Evolutionary conservation across 2,329 filamentous ascomycete genomes (phyloP), one percentile per base, ranked within the genome.

Genomic region (Orbilia oligospora): DNA sequence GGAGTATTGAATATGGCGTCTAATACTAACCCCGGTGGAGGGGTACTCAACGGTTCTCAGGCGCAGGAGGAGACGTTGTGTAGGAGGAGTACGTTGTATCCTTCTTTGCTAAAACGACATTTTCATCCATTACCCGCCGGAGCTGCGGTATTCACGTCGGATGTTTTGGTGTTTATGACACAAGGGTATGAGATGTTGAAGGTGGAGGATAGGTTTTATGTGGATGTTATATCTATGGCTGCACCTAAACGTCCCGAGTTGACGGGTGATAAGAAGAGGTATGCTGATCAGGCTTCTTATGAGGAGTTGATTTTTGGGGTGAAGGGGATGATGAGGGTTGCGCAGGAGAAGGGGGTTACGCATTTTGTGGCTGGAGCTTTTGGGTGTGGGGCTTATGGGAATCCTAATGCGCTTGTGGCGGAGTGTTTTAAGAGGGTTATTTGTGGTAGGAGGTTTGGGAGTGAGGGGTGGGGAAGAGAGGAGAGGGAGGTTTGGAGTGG

Each of bases 1-100:
- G 88, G 86, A 3, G 85, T 91, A 24, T 85, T 91, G 2, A 91
- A 90, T 82, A 91, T 91, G 89, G 89, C 89, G 0, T 91, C 89
- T 0, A 88, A 89, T 0, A 85, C 90, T 0, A 86, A 86, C 0
- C 88, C 90, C 0, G 90, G 90, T 12, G 90, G 89, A 6, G 90
- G 90, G 0, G 87, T 91, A 33, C 83, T 91, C 0, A 86, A 86
- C 14, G 90, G 90, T 20, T 88, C 89, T 0, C 87, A 87, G 8
- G 87, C 87, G 3, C 89, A 90, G 79, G 90, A 91, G 81, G 90
- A 91, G 81, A 88, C 86, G 24, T 85, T 91, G 1, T 91, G 90
- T 81, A 86, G 88, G 80, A 87, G 88, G 16, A 90, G 88, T 2
- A 91, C 89, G 0, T 84, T 91, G 0, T 86, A 89, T 3, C 87